Evolutionary conservation across 208 protist genomes (phyloP).

Genomic region (Trypanosoma vivax): DNA sequence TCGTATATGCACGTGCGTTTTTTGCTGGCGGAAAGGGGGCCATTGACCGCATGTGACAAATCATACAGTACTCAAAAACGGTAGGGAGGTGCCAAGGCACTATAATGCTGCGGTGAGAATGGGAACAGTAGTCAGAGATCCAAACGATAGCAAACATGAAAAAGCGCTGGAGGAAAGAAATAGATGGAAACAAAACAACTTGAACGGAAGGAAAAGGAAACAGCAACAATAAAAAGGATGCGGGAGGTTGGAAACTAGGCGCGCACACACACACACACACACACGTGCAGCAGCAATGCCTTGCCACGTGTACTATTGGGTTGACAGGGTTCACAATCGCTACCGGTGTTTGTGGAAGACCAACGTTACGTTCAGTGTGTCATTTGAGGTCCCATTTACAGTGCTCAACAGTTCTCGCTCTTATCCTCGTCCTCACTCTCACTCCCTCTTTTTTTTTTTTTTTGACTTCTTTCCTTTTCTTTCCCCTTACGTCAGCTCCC

Average conservation of each 20-base stretch:
- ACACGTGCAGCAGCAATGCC: background rate
- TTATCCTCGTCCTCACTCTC: background rate
- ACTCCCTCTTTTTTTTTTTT: conserved; percentile 3
- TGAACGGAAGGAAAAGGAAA: conserved; percentile 7
- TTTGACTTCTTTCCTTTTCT: background rate
- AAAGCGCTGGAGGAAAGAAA: background rate
- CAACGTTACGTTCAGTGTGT: too few species aligned
- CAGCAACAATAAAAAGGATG: conserved; percentile 8
- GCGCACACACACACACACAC: background rate
- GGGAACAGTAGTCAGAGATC: background rate
- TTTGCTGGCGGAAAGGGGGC: too few species aligned
- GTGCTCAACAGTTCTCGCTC: background rate
- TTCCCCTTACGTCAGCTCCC: background rate
- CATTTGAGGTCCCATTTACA: too few species aligned
- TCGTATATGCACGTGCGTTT: too few species aligned
- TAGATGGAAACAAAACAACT: background rate
- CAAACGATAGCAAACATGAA: conserved; percentile 7
- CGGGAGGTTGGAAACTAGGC: background rate
- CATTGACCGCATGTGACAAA: too few species aligned
- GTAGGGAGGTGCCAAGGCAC: too few species aligned
- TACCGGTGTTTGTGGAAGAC: too few species aligned
- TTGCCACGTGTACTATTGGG: too few species aligned
- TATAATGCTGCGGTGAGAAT: too few species aligned
- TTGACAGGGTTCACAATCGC: too few species aligned
- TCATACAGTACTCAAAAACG: too few species aligned